Evolutionary conservation across 1,139 yeast genomes (phyloP), one percentile per base, ranked within the genome.

Genomic region (Kodamaea sp.): DNA sequence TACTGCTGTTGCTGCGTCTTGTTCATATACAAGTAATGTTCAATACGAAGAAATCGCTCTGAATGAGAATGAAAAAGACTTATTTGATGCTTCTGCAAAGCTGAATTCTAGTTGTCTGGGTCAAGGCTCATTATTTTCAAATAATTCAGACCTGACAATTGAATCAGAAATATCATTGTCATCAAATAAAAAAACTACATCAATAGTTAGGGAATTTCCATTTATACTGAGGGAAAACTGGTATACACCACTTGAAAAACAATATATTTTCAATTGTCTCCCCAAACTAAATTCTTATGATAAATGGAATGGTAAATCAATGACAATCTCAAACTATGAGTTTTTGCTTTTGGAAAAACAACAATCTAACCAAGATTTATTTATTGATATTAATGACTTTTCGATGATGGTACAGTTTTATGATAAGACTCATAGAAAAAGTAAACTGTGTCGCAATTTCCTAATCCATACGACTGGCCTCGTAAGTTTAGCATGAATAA

Each of bases 221-320:
- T 39, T 39, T 28, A 24, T 32, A 29, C 38, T 35, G 42, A 12
- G 35, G 35, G 68, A 64, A n/a, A 50, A 49, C 35, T 45, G 38
- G 32, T 62, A 58, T 44, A 52, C 60, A 29, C 45, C 60, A 3
- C 44, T 59, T 29, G 75, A 70, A 40, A 63, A 63, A 40, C 65
- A 60, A 44, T 67, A 62, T 48, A 66, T 70, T 15, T 60, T 65
- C 38, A 62, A 63, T 42, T 68, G 75, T 48, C 52, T 69, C 22
- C 73, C 74, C 4, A 58, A 53, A 35, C 57, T 70, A 39, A 67
- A 68, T 45, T 63, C 73, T 9, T 69, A 44, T 45, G 75, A 70
- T 47, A 61, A 54, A 40, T 70, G 76, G 76, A 54, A 46, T 32
- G 67, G 70, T 5, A 49, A 44, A 34, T 42, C 47, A 27, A 39